Base-by-base conservation (phyloP, 129 eudicot genomes). In the Flaveria trinervia region DNA sequence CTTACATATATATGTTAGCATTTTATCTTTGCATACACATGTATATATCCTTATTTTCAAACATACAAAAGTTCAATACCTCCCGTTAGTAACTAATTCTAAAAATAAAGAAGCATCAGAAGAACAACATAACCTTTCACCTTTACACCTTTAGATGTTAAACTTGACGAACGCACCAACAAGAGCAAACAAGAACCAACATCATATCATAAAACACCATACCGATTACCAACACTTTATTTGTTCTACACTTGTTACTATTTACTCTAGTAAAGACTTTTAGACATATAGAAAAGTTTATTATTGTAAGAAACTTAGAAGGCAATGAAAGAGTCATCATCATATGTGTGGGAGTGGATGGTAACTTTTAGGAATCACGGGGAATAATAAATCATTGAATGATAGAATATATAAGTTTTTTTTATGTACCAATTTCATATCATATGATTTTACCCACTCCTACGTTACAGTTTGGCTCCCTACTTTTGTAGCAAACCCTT, bases 281-380 rank as follows among this genome's bases (percentile, higher is more conserved):
- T n/a, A 18, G 15, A 41, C 49, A 39, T 66, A 39, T 16, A 46
- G 52, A 68, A 20, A 57, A 20, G 22, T 44, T 11, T 68, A 44
- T 54, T 72, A 39, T 18, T 44, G 15, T 26, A 70, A 48, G 16
- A 49, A 8, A 3, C 17, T 48, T 60, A 73, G 28, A 17, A 56
- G 9, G 43, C 60, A 26, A 48, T 57, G 48, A 10, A 18, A 25
- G 65, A 46, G 30, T 62, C 44, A 77, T 23, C 25, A 14, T 79
- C 73, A 49, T 59, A 79, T 71, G 67, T 36, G 77, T 62, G 51
- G 12, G 54, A 48, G 46, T 79, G 48, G 44, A 62, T 62, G 44
- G 12, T 54, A 54, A 57, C 82, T 78, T 78, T 78, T 33, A 60
- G 82, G 36, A 49, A 65, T 79, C 83, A 79, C 83, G 83, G 83